Evolutionary conservation across 345 rosid genomes (phyloP).

Genomic region (Anastatica hierochuntica): DNA sequence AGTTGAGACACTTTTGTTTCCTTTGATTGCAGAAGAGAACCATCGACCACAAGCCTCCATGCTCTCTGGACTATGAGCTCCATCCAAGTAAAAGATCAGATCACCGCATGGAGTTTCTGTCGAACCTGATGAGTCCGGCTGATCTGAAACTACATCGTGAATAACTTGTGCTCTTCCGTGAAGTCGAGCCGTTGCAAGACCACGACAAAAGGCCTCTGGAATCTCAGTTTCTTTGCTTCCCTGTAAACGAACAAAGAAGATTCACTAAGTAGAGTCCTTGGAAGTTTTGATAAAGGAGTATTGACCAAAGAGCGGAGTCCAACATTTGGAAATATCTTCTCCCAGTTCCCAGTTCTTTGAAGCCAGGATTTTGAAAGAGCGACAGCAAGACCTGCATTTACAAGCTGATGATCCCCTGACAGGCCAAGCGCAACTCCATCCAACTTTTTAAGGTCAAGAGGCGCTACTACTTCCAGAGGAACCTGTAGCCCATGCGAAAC

Average conservation of each 20-base stretch:
- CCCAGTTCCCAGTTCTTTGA: constrained; percentile 64
- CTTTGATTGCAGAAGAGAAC: constrained; percentile 57
- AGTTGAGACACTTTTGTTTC: constrained; percentile 17
- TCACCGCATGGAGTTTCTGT: constrained; percentile 38
- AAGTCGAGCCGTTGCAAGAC: constrained; percentile 71
- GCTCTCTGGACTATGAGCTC: constrained; percentile 96
- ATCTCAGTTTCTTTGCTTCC: constrained; percentile 32
- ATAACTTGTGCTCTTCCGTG: constrained; percentile 79
- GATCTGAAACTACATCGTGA: constrained; percentile 38
- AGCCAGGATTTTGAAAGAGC: constrained; percentile 81
- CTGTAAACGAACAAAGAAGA: constrained; percentile 22
- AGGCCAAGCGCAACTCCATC: constrained; percentile 52
- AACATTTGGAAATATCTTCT: constrained; percentile 41
- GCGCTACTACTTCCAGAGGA: constrained; percentile 52
- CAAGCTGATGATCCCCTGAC: constrained; percentile 77
- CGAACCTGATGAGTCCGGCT: constrained; percentile 19
- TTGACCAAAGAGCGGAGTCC: constrained; percentile 16
- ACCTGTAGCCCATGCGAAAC: constrained; percentile 38
- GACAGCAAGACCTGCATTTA: constrained; percentile 86
- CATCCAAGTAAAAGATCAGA: constrained; percentile 83
- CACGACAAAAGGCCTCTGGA: constrained; percentile 56
- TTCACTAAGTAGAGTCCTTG: not conserved
- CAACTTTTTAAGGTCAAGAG: constrained; percentile 41
- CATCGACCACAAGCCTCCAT: constrained; percentile 79
- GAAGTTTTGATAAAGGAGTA: not conserved